These are phyloP conservation scores for Massarina eburnea DNA, from an alignment of 2,329 filamentous ascomycete species.

Conservation along the genomic window DNA sequence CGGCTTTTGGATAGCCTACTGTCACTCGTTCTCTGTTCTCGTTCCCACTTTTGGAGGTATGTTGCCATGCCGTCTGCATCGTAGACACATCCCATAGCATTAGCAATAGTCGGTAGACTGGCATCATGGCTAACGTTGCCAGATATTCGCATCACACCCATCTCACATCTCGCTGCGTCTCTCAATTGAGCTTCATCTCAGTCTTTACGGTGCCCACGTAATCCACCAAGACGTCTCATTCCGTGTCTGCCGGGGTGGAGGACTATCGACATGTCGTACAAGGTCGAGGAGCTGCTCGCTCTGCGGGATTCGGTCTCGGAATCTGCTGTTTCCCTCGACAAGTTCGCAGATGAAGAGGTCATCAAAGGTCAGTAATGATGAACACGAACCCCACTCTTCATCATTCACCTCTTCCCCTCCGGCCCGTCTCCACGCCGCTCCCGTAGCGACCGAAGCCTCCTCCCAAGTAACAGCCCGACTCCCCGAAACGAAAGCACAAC, in stretches of 20 bases:
- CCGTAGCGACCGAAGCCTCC: not conserved
- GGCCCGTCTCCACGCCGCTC: not conserved
- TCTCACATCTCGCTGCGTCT: constrained; percentile 31
- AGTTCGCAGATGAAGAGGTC: constrained; percentile 45
- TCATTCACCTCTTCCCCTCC: not conserved
- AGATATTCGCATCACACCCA: constrained; percentile 43
- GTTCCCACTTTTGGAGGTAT: constrained; percentile 33
- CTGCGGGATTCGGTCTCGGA: constrained; percentile 45
- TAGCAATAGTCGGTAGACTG: not conserved
- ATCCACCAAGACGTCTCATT: constrained; percentile 9
- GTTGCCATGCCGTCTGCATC: constrained; percentile 6
- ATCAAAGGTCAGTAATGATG: constrained; percentile 42
- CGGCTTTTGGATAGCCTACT: constrained; percentile 45
- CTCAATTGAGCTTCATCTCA: constrained; percentile 13
- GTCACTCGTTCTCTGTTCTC: constrained; percentile 33
- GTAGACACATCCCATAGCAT: not conserved
- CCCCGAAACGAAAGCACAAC: constrained; percentile 2
- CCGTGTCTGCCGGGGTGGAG: constrained; percentile 10
- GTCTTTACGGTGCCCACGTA: constrained; percentile 4
- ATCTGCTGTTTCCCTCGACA: constrained; percentile 46
- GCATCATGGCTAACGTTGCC: constrained; percentile 6
- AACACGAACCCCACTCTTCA: not conserved
- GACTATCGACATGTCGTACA: constrained; percentile 38
- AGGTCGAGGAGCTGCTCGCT: constrained; percentile 45
- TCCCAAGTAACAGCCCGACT: not conserved